Conservation (phyloP, 805 yeast genomes). For the Kregervanrija fluxuum region DNA sequence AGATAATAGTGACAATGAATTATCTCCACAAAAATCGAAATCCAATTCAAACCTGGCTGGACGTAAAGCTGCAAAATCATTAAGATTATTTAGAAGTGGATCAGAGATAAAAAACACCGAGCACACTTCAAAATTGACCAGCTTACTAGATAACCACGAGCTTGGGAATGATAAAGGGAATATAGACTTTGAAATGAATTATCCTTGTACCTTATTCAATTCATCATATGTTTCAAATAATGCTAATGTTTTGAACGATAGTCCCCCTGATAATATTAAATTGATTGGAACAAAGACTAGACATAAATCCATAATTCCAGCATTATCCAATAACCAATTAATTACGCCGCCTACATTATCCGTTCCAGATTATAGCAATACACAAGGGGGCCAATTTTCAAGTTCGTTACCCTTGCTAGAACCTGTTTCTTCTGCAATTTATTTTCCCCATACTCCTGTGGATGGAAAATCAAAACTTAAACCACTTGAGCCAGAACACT, state of each 20-base stretch:
- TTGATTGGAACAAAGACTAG: neutral
- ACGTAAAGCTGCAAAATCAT: slow-evolving; percentile 39
- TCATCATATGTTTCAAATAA: neutral
- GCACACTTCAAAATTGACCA: no score
- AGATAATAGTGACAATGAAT: no score
- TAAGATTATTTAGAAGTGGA: slow-evolving; percentile 39
- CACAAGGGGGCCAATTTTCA: neutral
- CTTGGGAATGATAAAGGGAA: neutral
- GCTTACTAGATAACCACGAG: slow-evolving; percentile 1
- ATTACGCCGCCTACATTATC: neutral
- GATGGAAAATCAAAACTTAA: slow-evolving; percentile 12
- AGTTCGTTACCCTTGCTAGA: slow-evolving; percentile 31
- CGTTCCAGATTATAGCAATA: neutral
- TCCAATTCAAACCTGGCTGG: slow-evolving; percentile 26
- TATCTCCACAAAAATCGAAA: slow-evolving; percentile 6
- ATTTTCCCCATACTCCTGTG: slow-evolving; percentile 56
- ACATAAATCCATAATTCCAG: neutral
- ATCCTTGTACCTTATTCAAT: neutral
- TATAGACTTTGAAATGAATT: neutral
- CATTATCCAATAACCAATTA: slow-evolving; percentile 1
- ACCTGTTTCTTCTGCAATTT: slow-evolving; percentile 65
- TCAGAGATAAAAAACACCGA: no score
- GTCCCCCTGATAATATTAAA: neutral
- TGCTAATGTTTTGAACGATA: neutral
- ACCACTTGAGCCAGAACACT: slow-evolving; percentile 30